phyloP scores from a whole-genome alignment of 208 protist species.

The Trypanosoma caninum region DNA sequence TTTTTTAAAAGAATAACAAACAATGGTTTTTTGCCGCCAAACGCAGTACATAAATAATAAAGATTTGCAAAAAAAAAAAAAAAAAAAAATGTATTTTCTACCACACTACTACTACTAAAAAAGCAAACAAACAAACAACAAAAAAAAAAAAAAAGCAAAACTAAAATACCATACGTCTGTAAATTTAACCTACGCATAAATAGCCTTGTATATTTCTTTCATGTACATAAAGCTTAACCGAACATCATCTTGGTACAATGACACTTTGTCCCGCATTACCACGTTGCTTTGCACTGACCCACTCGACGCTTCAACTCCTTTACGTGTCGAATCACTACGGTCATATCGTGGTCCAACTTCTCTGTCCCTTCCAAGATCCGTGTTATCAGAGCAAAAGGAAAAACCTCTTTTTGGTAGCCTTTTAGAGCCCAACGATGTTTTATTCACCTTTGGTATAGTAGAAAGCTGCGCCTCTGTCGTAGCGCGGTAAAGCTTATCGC shows the following conservation, averaged over 20 bases:
- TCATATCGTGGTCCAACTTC: constrained; percentile 3
- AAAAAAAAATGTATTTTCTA: no score
- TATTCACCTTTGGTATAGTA: constrained; percentile 11
- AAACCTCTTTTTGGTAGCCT: constrained; percentile 4
- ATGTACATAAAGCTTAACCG: constrained; percentile 30
- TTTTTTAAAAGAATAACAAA: neutral
- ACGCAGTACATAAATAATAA: neutral
- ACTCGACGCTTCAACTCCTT: neutral
- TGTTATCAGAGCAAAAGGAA: neutral
- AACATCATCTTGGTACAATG: constrained; percentile 24
- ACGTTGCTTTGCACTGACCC: no score
- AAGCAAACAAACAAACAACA: neutral
- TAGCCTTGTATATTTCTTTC: constrained; percentile 24
- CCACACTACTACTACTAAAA: no score
- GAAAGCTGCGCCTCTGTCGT: constrained; percentile 1
- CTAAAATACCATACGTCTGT: neutral
- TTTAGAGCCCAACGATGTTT: neutral
- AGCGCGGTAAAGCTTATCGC: constrained; percentile 20
- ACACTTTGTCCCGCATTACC: neutral
- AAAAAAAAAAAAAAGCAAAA: neutral
- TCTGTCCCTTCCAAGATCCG: constrained; percentile 5
- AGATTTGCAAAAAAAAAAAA: no score
- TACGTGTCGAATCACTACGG: neutral
- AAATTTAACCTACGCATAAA: constrained; percentile 6
- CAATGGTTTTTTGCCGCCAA: neutral